A percentile compares a stretch with the other conserved stretches of the same genome.
These are phyloP conservation scores for Camellia sinensis DNA, from an alignment of 148 eudicot genomes.

Conservation along the genomic window DNA sequence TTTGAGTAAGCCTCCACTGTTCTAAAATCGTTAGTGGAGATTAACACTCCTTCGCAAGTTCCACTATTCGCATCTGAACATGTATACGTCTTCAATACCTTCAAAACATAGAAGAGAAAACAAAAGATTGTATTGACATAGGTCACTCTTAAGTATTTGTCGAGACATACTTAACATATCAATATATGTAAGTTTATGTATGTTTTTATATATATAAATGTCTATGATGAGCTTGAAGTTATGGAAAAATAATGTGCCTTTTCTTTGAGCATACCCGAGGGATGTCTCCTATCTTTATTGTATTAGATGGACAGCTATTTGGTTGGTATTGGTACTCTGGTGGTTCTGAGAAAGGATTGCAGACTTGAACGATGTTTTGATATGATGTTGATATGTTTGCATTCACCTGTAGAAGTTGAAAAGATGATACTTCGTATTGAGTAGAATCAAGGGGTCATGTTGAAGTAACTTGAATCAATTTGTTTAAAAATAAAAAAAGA, in stretches of 20 bases:
- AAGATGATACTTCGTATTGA: neutral
- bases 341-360: slow-evolving; percentile 87
- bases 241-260: neutral
- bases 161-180: neutral
- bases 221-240: neutral
- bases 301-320: slow-evolving; percentile 45
- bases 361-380: slow-evolving; percentile 43
- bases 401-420: slow-evolving; percentile 46
- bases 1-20: slow-evolving; percentile 42
- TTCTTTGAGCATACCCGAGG: slow-evolving; percentile 40
- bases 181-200: too few species aligned
- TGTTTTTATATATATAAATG: neutral
- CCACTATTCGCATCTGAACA: slow-evolving; percentile 41
- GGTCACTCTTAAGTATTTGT: neutral
- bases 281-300: slow-evolving; percentile 59
- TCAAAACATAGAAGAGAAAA: slow-evolving; percentile 4
- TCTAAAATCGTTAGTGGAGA: slow-evolving; percentile 30
- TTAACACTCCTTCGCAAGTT: slow-evolving; percentile 46
- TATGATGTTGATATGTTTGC: slow-evolving; percentile 41
- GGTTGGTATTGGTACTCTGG: slow-evolving; percentile 57
- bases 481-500: too few species aligned
- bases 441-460: neutral
- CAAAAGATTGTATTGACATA: neutral
- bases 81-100: slow-evolving; percentile 47
- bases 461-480: too few species aligned